phyloP scores from a whole-genome alignment of 164 flowering plant species.

The Cinnamomum micranthum region DNA sequence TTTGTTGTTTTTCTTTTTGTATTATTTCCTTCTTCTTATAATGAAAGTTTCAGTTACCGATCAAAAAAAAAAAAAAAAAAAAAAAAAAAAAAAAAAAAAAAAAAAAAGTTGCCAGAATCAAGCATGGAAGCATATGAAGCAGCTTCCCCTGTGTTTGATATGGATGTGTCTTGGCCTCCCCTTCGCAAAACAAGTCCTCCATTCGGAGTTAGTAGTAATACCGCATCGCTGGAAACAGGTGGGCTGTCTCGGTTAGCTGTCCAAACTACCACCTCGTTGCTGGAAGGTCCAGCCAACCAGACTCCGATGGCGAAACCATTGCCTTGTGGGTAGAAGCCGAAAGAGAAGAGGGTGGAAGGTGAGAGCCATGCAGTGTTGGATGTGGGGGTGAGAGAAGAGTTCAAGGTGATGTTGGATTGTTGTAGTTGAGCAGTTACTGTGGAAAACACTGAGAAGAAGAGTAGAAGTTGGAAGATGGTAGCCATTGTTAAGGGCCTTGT shows the following conservation, averaged over 20 bases:
- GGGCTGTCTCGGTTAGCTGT: slow-evolving; percentile 11
- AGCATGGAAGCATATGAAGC: slow-evolving; percentile 33
- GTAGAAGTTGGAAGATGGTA: background rate
- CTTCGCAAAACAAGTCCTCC: slow-evolving; percentile 8
- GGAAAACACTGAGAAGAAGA: background rate
- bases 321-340: slow-evolving; percentile 1
- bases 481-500: background rate
- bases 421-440: background rate
- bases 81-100: no score
- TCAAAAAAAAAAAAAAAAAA: background rate
- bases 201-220: background rate
- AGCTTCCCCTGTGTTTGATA: background rate
- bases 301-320: background rate
- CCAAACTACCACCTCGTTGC: background rate
- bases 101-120: no score
- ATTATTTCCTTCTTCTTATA: no score
- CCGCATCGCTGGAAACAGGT: slow-evolving; percentile 3
- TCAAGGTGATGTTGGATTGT: background rate
- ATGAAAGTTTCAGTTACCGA: no score
- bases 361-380: background rate
- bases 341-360: background rate
- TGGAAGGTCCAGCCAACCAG: background rate
- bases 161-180: background rate
- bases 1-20: no score
- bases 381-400: background rate